Evolutionary conservation across 2,329 filamentous ascomycete species (phyloP).

Genomic region (Hirsutella rhossiliensis): DNA sequence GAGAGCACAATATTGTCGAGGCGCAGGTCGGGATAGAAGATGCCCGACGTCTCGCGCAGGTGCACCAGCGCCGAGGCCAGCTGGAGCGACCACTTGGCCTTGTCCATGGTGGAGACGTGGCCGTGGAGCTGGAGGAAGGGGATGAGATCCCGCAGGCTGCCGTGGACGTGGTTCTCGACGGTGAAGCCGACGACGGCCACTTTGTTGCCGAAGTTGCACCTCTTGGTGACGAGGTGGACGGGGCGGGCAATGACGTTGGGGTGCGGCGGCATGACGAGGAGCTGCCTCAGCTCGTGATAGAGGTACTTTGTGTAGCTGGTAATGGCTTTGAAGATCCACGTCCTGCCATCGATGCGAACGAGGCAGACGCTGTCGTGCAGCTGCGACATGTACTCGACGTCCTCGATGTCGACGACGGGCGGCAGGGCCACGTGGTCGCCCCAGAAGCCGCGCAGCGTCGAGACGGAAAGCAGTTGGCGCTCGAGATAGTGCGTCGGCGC

Average conservation of each 20-base stretch:
- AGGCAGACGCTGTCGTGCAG: constrained; percentile 48
- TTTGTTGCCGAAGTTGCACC: constrained; percentile 42
- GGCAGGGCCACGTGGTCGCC: constrained; percentile 27
- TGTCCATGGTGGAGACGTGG: constrained; percentile 27
- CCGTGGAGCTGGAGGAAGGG: constrained; percentile 36
- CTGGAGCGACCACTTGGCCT: constrained; percentile 42
- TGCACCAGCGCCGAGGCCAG: constrained; percentile 39
- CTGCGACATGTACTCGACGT: constrained; percentile 38
- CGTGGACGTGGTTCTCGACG: constrained; percentile 38
- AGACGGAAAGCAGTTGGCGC: constrained; percentile 33
- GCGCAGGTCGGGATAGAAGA: constrained; percentile 47
- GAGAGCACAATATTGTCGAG: constrained; percentile 48
- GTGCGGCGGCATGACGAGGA: constrained; percentile 40
- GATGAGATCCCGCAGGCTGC: constrained; percentile 42
- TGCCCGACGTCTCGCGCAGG: constrained; percentile 28
- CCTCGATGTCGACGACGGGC: constrained; percentile 32
- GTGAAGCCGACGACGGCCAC: constrained; percentile 44
- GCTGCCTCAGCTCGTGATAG: constrained; percentile 46
- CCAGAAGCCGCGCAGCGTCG: constrained; percentile 31
- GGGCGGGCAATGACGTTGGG: constrained; percentile 40
- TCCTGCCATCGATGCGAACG: constrained; percentile 28
- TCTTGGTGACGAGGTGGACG: constrained; percentile 42
- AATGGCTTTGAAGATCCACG: constrained; percentile 46
- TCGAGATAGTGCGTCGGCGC: constrained; percentile 41
- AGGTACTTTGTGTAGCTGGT: constrained; percentile 46